Conservation (phyloP, 2,329 filamentous ascomycete genomes). For the Hymenoscyphus linearis region DNA sequence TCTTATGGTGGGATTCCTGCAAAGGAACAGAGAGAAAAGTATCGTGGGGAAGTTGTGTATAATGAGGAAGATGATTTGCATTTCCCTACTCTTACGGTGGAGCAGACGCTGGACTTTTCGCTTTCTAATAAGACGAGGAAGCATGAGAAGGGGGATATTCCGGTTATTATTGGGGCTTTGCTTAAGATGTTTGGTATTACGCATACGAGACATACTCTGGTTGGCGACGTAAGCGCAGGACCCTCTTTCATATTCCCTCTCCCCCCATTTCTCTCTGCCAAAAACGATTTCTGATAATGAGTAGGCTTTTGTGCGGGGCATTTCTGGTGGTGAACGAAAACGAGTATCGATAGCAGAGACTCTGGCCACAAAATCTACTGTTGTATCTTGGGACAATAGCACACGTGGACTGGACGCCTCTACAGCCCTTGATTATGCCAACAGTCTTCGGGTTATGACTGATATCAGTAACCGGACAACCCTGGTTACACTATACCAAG, state of each 20-base stretch:
- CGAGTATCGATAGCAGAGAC: conserved; percentile 76
- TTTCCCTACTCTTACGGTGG: conserved; percentile 68
- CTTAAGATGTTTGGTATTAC: conserved; percentile 74
- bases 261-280: conserved; percentile 38
- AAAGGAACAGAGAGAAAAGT: conserved; percentile 60
- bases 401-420: conserved; percentile 76
- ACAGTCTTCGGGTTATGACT: conserved; percentile 66
- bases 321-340: conserved; percentile 76
- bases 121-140: conserved; percentile 71
- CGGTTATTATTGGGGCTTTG: conserved; percentile 63
- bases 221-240: conserved; percentile 51
- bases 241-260: not conserved
- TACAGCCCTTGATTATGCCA: conserved; percentile 73
- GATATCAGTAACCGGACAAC: conserved; percentile 68
- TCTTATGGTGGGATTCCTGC: conserved; percentile 67
- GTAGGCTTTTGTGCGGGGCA: conserved; percentile 53
- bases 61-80: conserved; percentile 74
- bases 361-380: conserved; percentile 65
- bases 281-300: not conserved
- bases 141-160: conserved; percentile 56
- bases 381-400: conserved; percentile 76
- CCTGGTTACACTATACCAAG: conserved; percentile 64
- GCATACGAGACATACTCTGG: conserved; percentile 68
- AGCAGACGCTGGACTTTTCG: conserved; percentile 72
- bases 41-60: conserved; percentile 69